Evolutionary conservation across 176 grass and related monocot genomes (phyloP).

Genomic region (Ampelocalamus luodianensis): DNA sequence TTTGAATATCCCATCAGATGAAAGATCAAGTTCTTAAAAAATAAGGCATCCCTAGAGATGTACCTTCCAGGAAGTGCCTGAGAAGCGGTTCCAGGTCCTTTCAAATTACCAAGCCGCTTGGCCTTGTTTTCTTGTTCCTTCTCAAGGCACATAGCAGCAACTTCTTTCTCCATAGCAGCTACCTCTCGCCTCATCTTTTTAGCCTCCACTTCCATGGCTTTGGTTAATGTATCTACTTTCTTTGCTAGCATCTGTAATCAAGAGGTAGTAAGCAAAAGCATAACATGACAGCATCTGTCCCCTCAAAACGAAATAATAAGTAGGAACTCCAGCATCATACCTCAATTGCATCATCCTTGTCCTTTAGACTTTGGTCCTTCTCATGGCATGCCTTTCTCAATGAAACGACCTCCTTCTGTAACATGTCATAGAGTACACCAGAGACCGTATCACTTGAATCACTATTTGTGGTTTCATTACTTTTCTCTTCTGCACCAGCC

Average conservation of each 20-base stretch:
- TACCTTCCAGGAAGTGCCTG: constrained; percentile 72
- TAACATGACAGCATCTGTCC: not conserved
- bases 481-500: constrained; percentile 56
- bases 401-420: constrained; percentile 89
- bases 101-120: constrained; percentile 68
- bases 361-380: constrained; percentile 91
- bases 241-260: constrained; percentile 76
- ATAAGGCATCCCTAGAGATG: constrained; percentile 13
- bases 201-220: constrained; percentile 96
- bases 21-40: constrained; percentile 24
- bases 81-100: constrained; percentile 64
- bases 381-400: constrained; percentile 89
- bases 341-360: constrained; percentile 97
- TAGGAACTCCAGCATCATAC: constrained; percentile 45
- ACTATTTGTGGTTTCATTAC: constrained; percentile 48
- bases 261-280: constrained; percentile 7
- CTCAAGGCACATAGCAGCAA: constrained; percentile 74
- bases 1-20: constrained; percentile 1
- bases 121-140: constrained; percentile 81
- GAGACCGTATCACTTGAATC: constrained; percentile 69
- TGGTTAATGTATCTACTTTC: constrained; percentile 90
- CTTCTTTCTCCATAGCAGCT: constrained; percentile 84
- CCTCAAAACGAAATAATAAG: constrained; percentile 31
- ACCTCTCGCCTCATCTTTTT: constrained; percentile 97
- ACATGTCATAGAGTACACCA: constrained; percentile 86